These are phyloP conservation scores for Erythrophleum fordii DNA, from an alignment of 306 rosid genomes.

Conservation along the genomic window DNA sequence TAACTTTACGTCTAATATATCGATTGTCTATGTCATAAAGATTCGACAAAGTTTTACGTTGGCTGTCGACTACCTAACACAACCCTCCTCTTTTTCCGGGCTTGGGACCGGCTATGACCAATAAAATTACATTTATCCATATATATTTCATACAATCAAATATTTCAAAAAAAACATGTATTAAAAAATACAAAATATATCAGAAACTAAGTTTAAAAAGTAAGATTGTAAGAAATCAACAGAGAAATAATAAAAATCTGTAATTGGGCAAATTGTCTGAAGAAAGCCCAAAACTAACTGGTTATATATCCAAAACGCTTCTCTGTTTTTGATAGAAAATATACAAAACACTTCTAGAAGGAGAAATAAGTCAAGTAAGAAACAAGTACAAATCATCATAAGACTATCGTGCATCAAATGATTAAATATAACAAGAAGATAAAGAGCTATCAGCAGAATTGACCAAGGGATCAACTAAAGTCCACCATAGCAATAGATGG, in stretches of 20 bases:
- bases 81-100: too few relatives aligned
- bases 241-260: not conserved
- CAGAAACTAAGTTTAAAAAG: not conserved
- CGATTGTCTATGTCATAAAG: too few relatives aligned
- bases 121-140: too few relatives aligned
- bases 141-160: not conserved
- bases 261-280: not conserved
- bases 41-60: too few relatives aligned
- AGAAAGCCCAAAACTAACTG: not conserved
- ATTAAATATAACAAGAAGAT: not conserved
- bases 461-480: not conserved
- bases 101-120: too few relatives aligned
- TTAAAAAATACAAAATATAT: not conserved
- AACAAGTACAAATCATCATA: not conserved
- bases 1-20: too few relatives aligned
- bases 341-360: constrained; percentile 5
- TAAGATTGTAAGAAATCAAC: not conserved
- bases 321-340: not conserved
- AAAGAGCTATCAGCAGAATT: not conserved
- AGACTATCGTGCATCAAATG: not conserved
- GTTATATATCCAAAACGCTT: not conserved
- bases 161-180: not conserved
- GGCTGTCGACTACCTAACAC: too few relatives aligned
- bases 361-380: not conserved
- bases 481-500: not conserved